These are phyloP conservation scores for Saccharomyces hybrid DNA, from an alignment of 1,139 yeast genomes.

Conservation along the genomic window DNA sequence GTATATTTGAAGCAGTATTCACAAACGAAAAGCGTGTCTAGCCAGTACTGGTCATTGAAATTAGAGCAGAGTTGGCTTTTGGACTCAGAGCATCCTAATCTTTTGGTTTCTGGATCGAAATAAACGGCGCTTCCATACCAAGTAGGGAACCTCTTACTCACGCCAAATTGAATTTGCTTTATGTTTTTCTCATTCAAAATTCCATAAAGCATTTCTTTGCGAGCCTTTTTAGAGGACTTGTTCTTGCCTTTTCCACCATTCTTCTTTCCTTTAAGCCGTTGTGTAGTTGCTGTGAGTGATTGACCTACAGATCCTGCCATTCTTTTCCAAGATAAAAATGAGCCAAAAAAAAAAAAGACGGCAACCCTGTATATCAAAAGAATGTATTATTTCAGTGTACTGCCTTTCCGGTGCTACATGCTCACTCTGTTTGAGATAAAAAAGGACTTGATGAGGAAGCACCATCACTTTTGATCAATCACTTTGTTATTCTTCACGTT, in stretches of 20 bases:
- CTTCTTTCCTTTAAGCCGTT: not conserved
- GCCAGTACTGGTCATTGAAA: constrained; percentile 37
- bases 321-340: not conserved
- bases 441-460: not conserved
- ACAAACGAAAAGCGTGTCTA: constrained; percentile 63
- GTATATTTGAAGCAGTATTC: constrained; percentile 80
- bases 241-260: constrained; percentile 7
- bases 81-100: constrained; percentile 23
- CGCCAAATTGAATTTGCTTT: constrained; percentile 55
- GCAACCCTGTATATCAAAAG: not conserved
- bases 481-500: not conserved
- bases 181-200: constrained; percentile 55
- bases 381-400: not conserved
- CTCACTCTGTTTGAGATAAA: not conserved
- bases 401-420: not conserved
- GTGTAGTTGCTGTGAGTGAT: not conserved
- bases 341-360: not conserved
- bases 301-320: not conserved
- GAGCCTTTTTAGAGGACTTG: constrained; percentile 9
- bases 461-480: not conserved
- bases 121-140: constrained; percentile 87
- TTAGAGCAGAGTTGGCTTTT: not conserved
- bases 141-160: constrained; percentile 52
- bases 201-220: constrained; percentile 45
- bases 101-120: constrained; percentile 37